Evolutionary conservation across 2,329 filamentous ascomycete genomes (phyloP), one percentile per base, ranked within the genome.

Genomic region (Neopestalotiopsis clavispora): DNA sequence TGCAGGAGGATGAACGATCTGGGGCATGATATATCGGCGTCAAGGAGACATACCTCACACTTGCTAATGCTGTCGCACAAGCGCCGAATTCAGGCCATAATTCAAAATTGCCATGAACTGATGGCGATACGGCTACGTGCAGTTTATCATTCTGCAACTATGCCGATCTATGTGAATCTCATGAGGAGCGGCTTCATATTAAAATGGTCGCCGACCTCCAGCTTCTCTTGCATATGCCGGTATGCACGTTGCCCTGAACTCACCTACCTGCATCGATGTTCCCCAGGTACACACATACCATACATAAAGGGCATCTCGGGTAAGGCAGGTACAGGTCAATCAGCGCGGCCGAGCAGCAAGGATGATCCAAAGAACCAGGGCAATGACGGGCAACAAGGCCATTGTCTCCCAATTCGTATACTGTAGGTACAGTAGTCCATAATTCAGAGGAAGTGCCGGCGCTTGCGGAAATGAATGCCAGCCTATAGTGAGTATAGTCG

Each of bases 1-100:
- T 71, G 68, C 70, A 72, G 69, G 67, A 69, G 70, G 68, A 68
- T 71, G 69, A 72, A 70, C 68, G 69, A 74, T 72, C 70, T 74
- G 45, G 71, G 32, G 61, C 68, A 70, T 65, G 71, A 70, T 70
- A 72, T 70, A 74, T 74, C 71, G 71, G 69, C 34, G n/a, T 23
- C 59, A 45, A 69, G 69, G 63, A 52, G 49, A 67, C 60, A 67
- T 45, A 52, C 69, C 63, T 13, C n/a, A n/a, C 49, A 59, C 56
- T 28, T 70, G 69, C 66, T 66, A 69, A 69, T 68, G 64, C 70
- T 70, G 65, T 67, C 66, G 66, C 65, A 57, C 30, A 4, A 32
- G 23, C 4, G 49, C 17, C 38, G 60, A 58, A 63, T 40, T 12
- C 30, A 49, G 45, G 30, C 62, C 13, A 13, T 9, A 17, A 30